Base-by-base conservation (phyloP, 2,329 filamentous ascomycete genomes). In the Cyphellophora attinorum region DNA sequence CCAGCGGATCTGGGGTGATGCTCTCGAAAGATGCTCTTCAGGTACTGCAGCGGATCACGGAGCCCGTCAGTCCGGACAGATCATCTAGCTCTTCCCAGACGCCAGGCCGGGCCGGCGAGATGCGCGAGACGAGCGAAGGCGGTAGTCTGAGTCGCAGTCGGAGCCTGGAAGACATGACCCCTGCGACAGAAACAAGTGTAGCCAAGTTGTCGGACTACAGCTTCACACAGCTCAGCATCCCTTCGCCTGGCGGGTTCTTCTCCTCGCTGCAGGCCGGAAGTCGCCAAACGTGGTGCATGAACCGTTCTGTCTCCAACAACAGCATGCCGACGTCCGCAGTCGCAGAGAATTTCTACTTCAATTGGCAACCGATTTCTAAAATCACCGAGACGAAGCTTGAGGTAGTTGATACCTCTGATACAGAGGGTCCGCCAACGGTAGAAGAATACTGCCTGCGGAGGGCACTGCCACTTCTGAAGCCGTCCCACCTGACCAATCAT, bases 171-270 rank as follows among this genome's bases (percentile, higher is more conserved):
- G 56, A 62, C 27, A 54, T 56, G 13, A 65, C 64, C 1, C 65
- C 73, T 6, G 61, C 68, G 6, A 73, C 74, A 28, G 29, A 31
- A 19, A 18, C 15, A 6, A 31, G 29, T 18, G 17, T 31, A 8
- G 16, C 29, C 4, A 69, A 67, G 38, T 59, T 68, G 37, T 80
- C 79, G 11, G 66, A 78, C 11, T 79, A 79, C 37, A 82, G 79
- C 25, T 70, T 95, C 42, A 88, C 83, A 13, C 78, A 74, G 39
- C 71, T 95, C 13, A 88, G 88, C 16, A 86, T 96, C 19, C 89
- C 88, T 5, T 95, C 89, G 0, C 89, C 89, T 0, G 81, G 85
- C 16, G 85, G 82, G 1, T 95, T 95, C 67, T 95, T 95, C 59
- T 84, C 84, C 2, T 85, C 81, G 0, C 71, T 95, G 17, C 84